Evolutionary conservation across 305 asterid species (phyloP), one percentile per base, ranked within the genome.

Genomic region (Fraxinus dipetala): DNA sequence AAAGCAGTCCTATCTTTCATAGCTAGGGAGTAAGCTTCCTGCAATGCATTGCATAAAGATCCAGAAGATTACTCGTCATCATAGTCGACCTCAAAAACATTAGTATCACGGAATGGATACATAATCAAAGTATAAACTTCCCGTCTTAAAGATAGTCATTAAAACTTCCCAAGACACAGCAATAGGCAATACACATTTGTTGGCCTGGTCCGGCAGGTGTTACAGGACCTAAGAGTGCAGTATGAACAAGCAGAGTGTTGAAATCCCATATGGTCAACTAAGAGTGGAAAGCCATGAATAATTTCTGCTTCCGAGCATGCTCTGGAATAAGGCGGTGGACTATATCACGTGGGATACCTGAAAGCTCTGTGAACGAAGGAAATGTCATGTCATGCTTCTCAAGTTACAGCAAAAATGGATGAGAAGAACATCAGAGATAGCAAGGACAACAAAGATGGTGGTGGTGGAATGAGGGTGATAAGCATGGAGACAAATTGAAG

Each of bases 201-300:
- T 65, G 36, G 36, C 43, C 16, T 2, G 43, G 78, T 43, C 74
- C 82, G 67, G 83, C 78, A 78, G 31, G 31, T 20, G 70, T 22
- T 7, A 59, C 70, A 82, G 56, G 30, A 59, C 31, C 70, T 2
- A 59, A 63, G 82, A 83, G 83, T 16, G 63, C 67, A 59, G 36
- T 28, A 75, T 77, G 30, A 43, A 51, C 78, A 63, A 75, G 75
- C 80, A 48, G 69, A 76, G 78, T 43, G 73, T 35, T 24, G 79
- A 69, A 82, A 65, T 54, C 43, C 30, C 45, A 56, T 72, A 20
- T 59, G 13, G 70, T 59, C 70, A 20, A 78, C 84, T 92, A 94
- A 35, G 98, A 86, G 85, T 94, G 92, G 84, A 95, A 93, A 74
- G 99, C 99, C 99, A 95, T 94, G 91, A 95, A 95, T 88, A 91